Evolutionary conservation across 163 green algal species (phyloP).

Genomic region (Volvox carteri): DNA sequence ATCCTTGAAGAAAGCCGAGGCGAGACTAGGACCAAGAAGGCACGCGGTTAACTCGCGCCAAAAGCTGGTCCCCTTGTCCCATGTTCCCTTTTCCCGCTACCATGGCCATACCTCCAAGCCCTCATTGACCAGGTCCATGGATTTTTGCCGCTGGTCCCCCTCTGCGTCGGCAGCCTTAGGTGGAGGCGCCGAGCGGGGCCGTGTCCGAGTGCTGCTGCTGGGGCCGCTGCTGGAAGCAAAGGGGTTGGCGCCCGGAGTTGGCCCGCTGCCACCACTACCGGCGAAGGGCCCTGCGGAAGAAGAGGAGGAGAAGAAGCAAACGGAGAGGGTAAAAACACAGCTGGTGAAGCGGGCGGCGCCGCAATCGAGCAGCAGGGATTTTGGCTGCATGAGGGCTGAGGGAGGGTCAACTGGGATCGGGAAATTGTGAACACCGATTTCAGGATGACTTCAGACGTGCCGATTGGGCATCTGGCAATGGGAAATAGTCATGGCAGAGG

Average conservation of each 20-base stretch:
- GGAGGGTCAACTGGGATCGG: no score
- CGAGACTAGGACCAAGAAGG: no score
- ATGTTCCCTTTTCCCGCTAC: neutral
- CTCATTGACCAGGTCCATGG: constrained; percentile 58
- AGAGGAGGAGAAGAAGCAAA: neutral
- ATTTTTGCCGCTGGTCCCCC: constrained; percentile 51
- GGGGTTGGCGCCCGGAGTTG: constrained; percentile 50
- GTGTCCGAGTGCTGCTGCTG: constrained; percentile 18
- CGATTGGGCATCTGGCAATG: no score
- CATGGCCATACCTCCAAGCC: constrained; percentile 44
- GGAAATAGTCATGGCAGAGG: no score
- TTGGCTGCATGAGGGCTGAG: no score
- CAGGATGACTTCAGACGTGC: no score
- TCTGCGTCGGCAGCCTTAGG: constrained; percentile 3
- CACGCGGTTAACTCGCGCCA: no score
- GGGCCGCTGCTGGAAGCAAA: constrained; percentile 34
- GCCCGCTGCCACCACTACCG: neutral
- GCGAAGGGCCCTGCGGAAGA: neutral
- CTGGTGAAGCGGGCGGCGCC: no score
- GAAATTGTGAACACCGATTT: no score
- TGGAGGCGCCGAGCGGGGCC: constrained; percentile 37
- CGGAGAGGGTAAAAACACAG: neutral
- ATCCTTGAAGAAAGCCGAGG: no score
- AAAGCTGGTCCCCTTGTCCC: no score
- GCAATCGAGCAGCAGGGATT: no score